A percentile compares a stretch with the other conserved stretches of the same genome.
phyloP scores from a whole-genome alignment of 2,329 filamentous ascomycete species.

The Capronia americana region DNA sequence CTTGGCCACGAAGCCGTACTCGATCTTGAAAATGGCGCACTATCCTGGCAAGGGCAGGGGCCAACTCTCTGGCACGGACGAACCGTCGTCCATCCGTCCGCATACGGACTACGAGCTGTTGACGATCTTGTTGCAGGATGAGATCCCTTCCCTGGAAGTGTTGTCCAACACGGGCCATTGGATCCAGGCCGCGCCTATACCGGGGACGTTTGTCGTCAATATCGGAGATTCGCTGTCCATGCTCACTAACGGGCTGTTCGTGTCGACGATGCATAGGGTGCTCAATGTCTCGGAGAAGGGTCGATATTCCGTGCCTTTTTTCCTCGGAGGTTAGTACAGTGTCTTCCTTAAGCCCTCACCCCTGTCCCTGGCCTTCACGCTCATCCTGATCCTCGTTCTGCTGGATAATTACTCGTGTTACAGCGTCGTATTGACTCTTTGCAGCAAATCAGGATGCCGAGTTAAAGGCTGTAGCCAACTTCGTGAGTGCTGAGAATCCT shows the following conservation, averaged over 20 bases:
- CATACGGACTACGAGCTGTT: conserved; percentile 62
- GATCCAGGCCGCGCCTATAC: conserved; percentile 50
- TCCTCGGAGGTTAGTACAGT: conserved; percentile 59
- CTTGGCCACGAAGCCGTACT: conserved; percentile 59
- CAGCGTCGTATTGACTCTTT: neutral
- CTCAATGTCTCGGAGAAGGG: conserved; percentile 47
- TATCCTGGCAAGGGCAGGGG: conserved; percentile 46
- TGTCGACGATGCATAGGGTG: conserved; percentile 63
- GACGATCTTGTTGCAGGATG: conserved; percentile 62
- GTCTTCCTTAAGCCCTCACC: conserved; percentile 47
- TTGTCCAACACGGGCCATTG: conserved; percentile 51
- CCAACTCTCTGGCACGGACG: conserved; percentile 40
- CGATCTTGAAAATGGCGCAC: conserved; percentile 53
- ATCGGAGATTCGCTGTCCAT: conserved; percentile 58
- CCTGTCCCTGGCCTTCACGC: neutral
- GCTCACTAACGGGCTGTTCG: conserved; percentile 56
- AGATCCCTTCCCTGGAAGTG: conserved; percentile 59
- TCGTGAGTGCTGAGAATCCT: conserved; percentile 28
- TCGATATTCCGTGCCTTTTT: conserved; percentile 63
- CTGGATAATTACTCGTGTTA: neutral
- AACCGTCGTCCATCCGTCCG: conserved; percentile 39
- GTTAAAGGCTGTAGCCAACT: conserved; percentile 27
- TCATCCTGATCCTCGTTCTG: neutral
- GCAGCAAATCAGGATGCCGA: conserved; percentile 32
- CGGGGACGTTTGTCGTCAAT: conserved; percentile 57